phyloP scores from a whole-genome alignment of 352 stramenopile genomes.

The Globisporangium splendens region DNA sequence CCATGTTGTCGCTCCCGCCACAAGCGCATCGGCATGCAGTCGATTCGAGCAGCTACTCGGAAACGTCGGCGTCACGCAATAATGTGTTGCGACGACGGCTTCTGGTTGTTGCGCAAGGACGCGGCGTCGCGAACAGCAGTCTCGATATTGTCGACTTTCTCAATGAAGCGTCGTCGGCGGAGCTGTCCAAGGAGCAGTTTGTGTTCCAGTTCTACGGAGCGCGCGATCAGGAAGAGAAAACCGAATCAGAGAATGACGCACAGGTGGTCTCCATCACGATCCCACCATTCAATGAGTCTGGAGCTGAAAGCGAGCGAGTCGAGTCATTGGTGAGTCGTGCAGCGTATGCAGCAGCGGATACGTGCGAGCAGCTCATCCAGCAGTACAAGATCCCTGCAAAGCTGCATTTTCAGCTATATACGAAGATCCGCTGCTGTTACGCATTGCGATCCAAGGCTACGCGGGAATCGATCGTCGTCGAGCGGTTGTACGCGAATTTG shows the following conservation, averaged over 20 bases:
- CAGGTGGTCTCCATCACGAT: slow-evolving; percentile 42
- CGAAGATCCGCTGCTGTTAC: slow-evolving; percentile 51
- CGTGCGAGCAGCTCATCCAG: slow-evolving; percentile 55
- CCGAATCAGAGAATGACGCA: slow-evolving; percentile 9
- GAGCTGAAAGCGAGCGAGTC: slow-evolving; percentile 22
- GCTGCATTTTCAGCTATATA: slow-evolving; percentile 73
- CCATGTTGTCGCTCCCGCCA: slow-evolving; percentile 65
- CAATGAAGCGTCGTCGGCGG: slow-evolving; percentile 4
- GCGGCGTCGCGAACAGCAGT: slow-evolving; percentile 38
- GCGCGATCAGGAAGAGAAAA: slow-evolving; percentile 18
- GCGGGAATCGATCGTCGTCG: slow-evolving; percentile 56
- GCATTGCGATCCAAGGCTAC: slow-evolving; percentile 24
- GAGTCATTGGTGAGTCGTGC: slow-evolving; percentile 8
- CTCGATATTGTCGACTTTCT: slow-evolving; percentile 72
- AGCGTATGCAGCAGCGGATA: slow-evolving; percentile 32
- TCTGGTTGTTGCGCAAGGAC: slow-evolving; percentile 47
- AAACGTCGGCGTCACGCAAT: slow-evolving; percentile 36
- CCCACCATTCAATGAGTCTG: slow-evolving; percentile 9
- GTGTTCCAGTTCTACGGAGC: slow-evolving; percentile 71
- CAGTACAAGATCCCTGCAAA: slow-evolving; percentile 47
- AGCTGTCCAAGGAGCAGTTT: slow-evolving; percentile 10
- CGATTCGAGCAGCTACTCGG: slow-evolving; percentile 44
- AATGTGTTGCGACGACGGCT: slow-evolving; percentile 45
- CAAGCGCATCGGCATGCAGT: slow-evolving; percentile 66
- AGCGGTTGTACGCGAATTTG: slow-evolving; percentile 63